Conservation (phyloP, 768 basidiomycete species). For the Suillus brevipes region DNA sequence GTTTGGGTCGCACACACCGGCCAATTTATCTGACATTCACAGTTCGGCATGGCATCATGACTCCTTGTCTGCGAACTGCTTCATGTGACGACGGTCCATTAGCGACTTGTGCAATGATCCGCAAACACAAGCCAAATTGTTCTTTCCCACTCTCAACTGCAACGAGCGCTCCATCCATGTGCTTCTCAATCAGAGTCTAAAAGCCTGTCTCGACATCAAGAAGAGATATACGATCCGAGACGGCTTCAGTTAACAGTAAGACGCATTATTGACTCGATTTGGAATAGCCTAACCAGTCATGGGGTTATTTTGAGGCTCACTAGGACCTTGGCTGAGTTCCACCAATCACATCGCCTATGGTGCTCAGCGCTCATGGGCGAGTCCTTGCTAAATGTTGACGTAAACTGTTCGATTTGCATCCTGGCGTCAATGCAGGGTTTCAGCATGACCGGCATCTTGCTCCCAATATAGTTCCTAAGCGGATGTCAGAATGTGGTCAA, state of each 20-base stretch:
- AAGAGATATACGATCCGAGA: not conserved
- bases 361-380: not conserved
- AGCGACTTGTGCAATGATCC: not conserved
- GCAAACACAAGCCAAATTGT: not conserved
- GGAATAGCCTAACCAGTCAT: not conserved
- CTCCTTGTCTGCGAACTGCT: not conserved
- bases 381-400: not conserved
- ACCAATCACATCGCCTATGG: not conserved
- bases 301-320: not conserved
- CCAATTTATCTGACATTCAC: no score
- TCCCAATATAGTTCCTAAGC: not conserved
- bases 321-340: not conserved
- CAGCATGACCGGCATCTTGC: not conserved
- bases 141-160: not conserved
- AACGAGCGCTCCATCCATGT: not conserved
- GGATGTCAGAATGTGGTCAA: not conserved
- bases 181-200: not conserved
- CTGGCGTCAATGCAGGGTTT: not conserved
- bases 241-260: not conserved
- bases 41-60: not conserved
- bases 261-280: not conserved
- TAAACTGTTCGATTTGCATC: not conserved
- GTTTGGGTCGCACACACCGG: not conserved
- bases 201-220: slow-evolving; percentile 1
- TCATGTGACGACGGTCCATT: not conserved